phyloP scores from a whole-genome alignment of 2,329 filamentous ascomycete species.

The Stachybotrys elegans region DNA sequence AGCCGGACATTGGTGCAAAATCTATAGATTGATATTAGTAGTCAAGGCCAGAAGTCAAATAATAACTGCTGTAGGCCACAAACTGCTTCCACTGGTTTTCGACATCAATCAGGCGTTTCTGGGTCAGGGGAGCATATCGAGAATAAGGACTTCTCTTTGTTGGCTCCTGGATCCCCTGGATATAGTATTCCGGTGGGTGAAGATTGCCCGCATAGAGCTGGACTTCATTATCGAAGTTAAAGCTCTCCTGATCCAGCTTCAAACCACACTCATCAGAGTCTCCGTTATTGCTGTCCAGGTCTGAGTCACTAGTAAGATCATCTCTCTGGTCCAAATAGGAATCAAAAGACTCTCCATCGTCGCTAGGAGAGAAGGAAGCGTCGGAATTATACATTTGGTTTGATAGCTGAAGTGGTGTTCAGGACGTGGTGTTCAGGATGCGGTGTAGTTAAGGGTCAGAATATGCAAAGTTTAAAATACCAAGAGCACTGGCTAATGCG shows the following conservation, averaged over 20 bases:
- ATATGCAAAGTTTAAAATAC: too few relatives aligned
- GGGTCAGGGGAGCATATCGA: conserved; percentile 9
- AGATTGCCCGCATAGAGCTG: conserved; percentile 13
- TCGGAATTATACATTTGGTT: background rate
- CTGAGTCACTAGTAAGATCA: background rate
- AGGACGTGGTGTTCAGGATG: background rate
- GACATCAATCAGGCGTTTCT: conserved; percentile 5
- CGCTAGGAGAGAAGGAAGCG: background rate
- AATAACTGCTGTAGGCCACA: too few relatives aligned
- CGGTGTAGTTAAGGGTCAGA: background rate
- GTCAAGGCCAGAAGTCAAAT: conserved; percentile 3
- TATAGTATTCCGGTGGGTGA: conserved; percentile 12
- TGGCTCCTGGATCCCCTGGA: conserved; percentile 8
- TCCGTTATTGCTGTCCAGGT: background rate
- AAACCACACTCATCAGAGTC: background rate
- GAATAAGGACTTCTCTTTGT: conserved; percentile 8
- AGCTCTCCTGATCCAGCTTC: background rate
- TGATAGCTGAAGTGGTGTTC: background rate
- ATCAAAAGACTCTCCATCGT: background rate
- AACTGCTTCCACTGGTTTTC: conserved; percentile 11
- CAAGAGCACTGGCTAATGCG: background rate
- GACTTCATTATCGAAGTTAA: conserved; percentile 9
- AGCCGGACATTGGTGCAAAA: background rate
- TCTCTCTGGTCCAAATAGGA: background rate
- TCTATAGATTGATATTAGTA: background rate